phyloP scores from a whole-genome alignment of 305 asterid genomes.

The Ilex paraguariensis region DNA sequence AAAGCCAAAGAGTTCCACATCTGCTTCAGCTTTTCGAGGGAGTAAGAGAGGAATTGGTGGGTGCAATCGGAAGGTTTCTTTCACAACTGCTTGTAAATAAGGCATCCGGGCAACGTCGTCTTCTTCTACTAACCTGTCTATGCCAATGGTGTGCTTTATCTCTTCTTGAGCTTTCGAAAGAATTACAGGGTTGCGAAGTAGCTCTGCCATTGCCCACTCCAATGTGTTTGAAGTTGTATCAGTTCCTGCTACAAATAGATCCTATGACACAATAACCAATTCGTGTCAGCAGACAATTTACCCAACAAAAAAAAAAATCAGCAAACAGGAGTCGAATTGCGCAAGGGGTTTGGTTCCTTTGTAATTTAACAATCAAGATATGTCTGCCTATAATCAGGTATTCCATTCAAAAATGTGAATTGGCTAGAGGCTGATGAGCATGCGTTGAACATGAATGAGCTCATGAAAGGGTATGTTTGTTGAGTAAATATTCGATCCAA shows the following conservation, averaged over 20 bases:
- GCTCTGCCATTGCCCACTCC: constrained; percentile 33
- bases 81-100: no score
- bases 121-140: background rate
- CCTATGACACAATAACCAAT: constrained; percentile 3
- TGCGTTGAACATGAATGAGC: no score
- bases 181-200: constrained; percentile 5
- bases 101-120: background rate
- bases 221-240: constrained; percentile 24
- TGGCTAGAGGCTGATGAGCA: no score
- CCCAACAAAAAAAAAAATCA: background rate
- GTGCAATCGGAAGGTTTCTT: no score
- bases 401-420: no score
- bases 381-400: no score
- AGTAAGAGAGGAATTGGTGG: background rate
- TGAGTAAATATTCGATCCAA: no score
- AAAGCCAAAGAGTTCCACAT: background rate
- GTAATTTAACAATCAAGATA: no score
- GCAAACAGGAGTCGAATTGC: background rate
- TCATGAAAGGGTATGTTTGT: no score
- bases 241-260: constrained; percentile 23
- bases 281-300: background rate
- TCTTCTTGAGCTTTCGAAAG: background rate
- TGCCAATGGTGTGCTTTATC: background rate
- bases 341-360: no score
- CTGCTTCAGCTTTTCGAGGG: background rate